phyloP scores from a whole-genome alignment of 169 alveolate genomes.

The Eimeria sp. region DNA sequence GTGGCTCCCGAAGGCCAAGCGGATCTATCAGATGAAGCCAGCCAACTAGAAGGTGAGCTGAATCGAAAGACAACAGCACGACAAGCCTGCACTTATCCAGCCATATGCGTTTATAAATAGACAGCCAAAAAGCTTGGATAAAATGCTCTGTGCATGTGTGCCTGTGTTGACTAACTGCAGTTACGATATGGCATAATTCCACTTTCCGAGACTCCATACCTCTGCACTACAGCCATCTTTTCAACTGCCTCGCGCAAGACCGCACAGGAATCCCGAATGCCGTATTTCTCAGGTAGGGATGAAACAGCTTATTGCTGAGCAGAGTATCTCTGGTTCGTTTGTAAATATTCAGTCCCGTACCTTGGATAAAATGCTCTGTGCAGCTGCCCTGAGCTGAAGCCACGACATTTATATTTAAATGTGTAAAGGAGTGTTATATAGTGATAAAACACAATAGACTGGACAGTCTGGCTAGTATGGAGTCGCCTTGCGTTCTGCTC shows the following conservation, averaged over 20 bases:
- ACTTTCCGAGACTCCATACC: constrained; percentile 60
- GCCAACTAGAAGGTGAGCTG: constrained; percentile 39
- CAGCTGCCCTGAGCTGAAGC: neutral
- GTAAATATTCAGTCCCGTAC: neutral
- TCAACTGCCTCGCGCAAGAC: constrained; percentile 49
- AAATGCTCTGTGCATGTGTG: neutral
- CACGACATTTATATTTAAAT: no score
- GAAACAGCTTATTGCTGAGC: neutral
- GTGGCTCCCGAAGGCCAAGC: constrained; percentile 53
- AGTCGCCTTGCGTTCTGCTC: neutral
- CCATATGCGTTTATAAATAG: neutral
- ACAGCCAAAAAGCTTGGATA: neutral
- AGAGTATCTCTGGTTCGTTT: neutral
- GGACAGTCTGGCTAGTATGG: no score
- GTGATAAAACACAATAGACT: no score
- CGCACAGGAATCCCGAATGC: constrained; percentile 56
- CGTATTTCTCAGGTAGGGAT: constrained; percentile 38
- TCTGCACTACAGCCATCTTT: constrained; percentile 40
- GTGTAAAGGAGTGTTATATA: no score
- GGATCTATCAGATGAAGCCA: constrained; percentile 24
- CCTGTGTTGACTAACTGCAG: neutral
- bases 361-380: no score
- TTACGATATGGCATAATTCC: constrained; percentile 67
- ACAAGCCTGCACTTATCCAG: neutral
- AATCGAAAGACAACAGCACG: neutral